phyloP scores from a whole-genome alignment of 768 basidiomycete genomes.

The Tricholoma sp. region DNA sequence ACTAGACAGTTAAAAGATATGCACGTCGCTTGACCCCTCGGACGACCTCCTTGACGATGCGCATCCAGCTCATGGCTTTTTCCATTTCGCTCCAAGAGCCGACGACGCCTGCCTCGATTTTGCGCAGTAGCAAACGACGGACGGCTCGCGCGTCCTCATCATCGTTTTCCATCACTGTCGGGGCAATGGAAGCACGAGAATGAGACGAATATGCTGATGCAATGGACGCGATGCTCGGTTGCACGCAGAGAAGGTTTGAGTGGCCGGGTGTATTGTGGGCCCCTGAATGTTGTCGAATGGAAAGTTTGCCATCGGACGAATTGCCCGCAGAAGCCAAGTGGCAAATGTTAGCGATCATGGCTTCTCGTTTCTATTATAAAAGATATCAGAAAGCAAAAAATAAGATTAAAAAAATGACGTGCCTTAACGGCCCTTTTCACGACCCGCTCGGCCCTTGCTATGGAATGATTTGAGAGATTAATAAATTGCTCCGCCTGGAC shows the following conservation, averaged over 20 bases:
- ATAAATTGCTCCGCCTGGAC: constrained; percentile 54
- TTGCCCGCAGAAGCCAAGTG: constrained; percentile 17
- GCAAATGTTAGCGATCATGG: constrained; percentile 40
- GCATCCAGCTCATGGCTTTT: constrained; percentile 51
- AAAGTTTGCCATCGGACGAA: constrained; percentile 8
- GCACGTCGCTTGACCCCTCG: constrained; percentile 49
- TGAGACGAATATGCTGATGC: constrained; percentile 35
- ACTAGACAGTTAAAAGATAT: constrained; percentile 26
- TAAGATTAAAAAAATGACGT: constrained; percentile 11
- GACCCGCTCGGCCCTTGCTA: constrained; percentile 52
- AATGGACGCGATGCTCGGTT: constrained; percentile 38
- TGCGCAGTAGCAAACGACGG: constrained; percentile 59
- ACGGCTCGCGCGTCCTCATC: constrained; percentile 62
- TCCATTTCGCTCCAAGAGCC: constrained; percentile 64
- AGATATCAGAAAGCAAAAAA: constrained; percentile 1
- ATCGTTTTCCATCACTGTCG: constrained; percentile 47
- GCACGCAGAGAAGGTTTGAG: constrained; percentile 25
- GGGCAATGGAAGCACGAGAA: constrained; percentile 42
- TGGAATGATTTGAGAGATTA: constrained; percentile 47
- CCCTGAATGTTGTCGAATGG: constrained; percentile 12
- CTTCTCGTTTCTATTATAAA: constrained; percentile 43
- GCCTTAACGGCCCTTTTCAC: constrained; percentile 54
- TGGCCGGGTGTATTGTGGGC: constrained; percentile 28
- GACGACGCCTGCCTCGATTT: constrained; percentile 52
- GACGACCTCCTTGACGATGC: constrained; percentile 60